Evolutionary conservation across 2,329 filamentous ascomycete species (phyloP), one percentile per base, ranked within the genome.

Genomic region (Fusarium equiseti): DNA sequence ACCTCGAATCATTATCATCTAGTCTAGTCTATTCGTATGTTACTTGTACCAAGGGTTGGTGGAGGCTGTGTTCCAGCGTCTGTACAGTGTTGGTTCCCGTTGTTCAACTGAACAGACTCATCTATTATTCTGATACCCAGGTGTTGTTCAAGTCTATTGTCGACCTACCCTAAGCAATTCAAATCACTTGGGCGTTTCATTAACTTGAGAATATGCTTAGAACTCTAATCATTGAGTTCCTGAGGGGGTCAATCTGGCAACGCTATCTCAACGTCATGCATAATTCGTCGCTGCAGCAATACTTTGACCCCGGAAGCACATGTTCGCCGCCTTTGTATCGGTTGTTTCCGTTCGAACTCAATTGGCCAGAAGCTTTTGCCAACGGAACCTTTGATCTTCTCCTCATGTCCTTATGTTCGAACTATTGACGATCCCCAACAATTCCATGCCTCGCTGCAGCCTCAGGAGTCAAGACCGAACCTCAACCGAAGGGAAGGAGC

Each of bases 361-460:
- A 44, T 55, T 49, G 18, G 7, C 2, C n/a, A 24, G 18, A 29
- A 8, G 6, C 7, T 11, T 15, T 22, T 22, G 3, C 31, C 20
- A 38, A 11, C n/a, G 35, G 35, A 31, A 13, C 7, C 1, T 44
- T 13, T 24, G 31, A 27, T 6, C 6, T 13, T 32, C 18, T 24
- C n/a, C 44, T 15, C 18, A 7, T 15, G 10, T 29, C 6, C 5
- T n/a, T n/a, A 35, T 38, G 1, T 32, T 52, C 20, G 26, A 26
- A 35, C 35, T 49, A 32, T 53, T 26, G 43, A 24, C 3, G 7
- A n/a, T 66, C 31, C 54, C 48, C 46, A 53, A 59, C 61, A 66
- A n/a, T 29, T 16, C n/a, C n/a, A 15, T 20, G 38, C 5, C 12
- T 29, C 26, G 15, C 12, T 42, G 18, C 16, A 3, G n/a, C 29